Evolutionary conservation across 2,329 filamentous ascomycete species (phyloP).

Genomic region (Fusarium zealandicum): DNA sequence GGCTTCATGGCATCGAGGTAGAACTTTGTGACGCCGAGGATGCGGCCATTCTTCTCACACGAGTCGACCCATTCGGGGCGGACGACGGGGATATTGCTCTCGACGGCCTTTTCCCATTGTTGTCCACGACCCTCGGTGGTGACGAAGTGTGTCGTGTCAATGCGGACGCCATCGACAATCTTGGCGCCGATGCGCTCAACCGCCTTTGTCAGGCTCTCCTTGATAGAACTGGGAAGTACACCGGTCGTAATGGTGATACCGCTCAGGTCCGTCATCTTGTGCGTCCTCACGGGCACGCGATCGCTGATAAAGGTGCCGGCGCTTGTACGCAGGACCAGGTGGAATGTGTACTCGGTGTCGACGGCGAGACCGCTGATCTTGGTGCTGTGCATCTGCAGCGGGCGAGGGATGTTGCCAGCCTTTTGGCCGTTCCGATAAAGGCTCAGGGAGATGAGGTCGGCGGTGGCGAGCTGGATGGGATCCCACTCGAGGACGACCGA

Average conservation of each 20-base stretch:
- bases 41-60: slow-evolving; percentile 91
- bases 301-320: slow-evolving; percentile 88
- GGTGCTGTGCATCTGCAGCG: slow-evolving; percentile 86
- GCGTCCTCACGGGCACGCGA: slow-evolving; percentile 84
- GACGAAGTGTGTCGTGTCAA: slow-evolving; percentile 98
- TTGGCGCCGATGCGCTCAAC: slow-evolving; percentile 92
- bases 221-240: slow-evolving; percentile 75
- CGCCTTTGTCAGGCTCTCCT: slow-evolving; percentile 76
- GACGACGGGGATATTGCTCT: slow-evolving; percentile 98
- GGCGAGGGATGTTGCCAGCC: slow-evolving; percentile 90
- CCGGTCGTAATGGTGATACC: slow-evolving; percentile 95
- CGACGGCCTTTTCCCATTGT: slow-evolving; percentile 94
- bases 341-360: slow-evolving; percentile 94
- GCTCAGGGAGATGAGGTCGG: slow-evolving; percentile 86
- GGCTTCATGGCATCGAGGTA: slow-evolving; percentile 82
- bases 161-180: slow-evolving; percentile 86
- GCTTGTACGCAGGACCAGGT: slow-evolving; percentile 87
- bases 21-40: slow-evolving; percentile 93
- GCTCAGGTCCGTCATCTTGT: slow-evolving; percentile 98
- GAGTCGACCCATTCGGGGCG: slow-evolving; percentile 96
- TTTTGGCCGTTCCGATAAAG: slow-evolving; percentile 97
- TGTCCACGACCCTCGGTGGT: slow-evolving; percentile 91
- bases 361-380: slow-evolving; percentile 97
- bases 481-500: slow-evolving; percentile 98
- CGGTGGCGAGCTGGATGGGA: slow-evolving; percentile 89